These are phyloP conservation scores for Stagonosporopsis rhizophila DNA, from an alignment of 2,329 filamentous ascomycete genomes.

Conservation along the genomic window DNA sequence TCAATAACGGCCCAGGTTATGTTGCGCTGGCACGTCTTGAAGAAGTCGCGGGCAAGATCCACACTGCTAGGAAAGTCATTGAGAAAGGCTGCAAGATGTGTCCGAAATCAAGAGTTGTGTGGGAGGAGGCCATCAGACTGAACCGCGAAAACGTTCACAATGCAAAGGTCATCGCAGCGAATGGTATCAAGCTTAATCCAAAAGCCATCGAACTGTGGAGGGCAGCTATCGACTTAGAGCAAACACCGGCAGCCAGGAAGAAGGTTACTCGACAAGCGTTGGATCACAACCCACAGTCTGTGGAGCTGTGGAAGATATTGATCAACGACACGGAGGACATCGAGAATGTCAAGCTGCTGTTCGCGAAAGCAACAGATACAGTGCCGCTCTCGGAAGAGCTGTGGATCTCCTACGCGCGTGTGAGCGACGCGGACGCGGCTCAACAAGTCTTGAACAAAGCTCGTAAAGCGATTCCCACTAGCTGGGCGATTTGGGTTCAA, in stretches of 20 bases:
- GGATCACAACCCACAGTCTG: constrained; percentile 91
- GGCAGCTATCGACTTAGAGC: constrained; percentile 92
- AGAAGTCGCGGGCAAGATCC: constrained; percentile 89
- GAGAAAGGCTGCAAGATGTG: constrained; percentile 87
- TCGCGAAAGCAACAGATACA: constrained; percentile 94
- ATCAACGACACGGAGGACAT: constrained; percentile 94
- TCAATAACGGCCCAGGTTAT: constrained; percentile 93
- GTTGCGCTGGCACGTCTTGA: constrained; percentile 93
- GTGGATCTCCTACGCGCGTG: constrained; percentile 89
- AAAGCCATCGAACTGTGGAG: constrained; percentile 90
- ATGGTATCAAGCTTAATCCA: constrained; percentile 90
- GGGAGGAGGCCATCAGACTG: constrained; percentile 93
- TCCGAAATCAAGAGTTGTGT: constrained; percentile 92
- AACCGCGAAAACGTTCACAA: constrained; percentile 80
- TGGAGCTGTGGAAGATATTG: constrained; percentile 96
- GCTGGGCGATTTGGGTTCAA: constrained; percentile 95
- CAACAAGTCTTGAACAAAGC: constrained; percentile 96
- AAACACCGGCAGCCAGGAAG: constrained; percentile 83
- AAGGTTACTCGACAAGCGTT: constrained; percentile 90
- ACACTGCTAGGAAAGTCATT: constrained; percentile 87
- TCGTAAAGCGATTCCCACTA: constrained; percentile 90
- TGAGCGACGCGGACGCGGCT: constrained; percentile 89
- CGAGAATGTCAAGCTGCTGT: constrained; percentile 82
- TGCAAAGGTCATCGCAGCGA: constrained; percentile 92
- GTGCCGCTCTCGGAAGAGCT: constrained; percentile 93